A percentile compares a stretch with the other conserved stretches of the same genome.
These are phyloP conservation scores for Beta vulgaris DNA, from an alignment of 148 eudicot species.

Conservation along the genomic window DNA sequence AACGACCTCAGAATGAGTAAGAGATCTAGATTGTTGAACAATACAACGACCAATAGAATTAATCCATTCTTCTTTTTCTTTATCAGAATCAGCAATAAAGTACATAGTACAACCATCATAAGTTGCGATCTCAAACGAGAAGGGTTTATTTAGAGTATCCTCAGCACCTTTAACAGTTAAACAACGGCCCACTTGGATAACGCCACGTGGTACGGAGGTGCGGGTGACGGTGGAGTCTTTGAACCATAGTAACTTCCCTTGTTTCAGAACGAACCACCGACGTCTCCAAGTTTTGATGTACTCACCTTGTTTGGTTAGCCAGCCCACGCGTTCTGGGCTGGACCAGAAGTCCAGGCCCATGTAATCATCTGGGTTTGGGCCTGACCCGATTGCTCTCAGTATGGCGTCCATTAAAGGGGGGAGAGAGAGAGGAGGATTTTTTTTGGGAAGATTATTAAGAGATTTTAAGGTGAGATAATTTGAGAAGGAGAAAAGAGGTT, in stretches of 20 bases:
- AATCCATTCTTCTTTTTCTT: constrained; percentile 89
- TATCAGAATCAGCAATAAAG: constrained; percentile 80
- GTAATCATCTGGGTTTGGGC: constrained; percentile 20
- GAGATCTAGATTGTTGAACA: constrained; percentile 67
- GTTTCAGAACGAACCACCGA: constrained; percentile 85
- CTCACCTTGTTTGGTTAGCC: constrained; percentile 89
- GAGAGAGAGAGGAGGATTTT: neutral
- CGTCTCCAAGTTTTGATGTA: constrained; percentile 89
- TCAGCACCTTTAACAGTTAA: constrained; percentile 79
- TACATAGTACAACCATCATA: constrained; percentile 55
- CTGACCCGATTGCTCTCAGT: constrained; percentile 47
- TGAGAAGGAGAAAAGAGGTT: too few species aligned
- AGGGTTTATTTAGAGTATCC: constrained; percentile 53
- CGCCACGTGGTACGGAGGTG: constrained; percentile 67
- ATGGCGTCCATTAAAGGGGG: constrained; percentile 45
- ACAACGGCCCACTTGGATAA: constrained; percentile 57
- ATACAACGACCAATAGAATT: constrained; percentile 79
- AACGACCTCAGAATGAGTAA: constrained; percentile 55
- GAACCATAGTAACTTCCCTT: constrained; percentile 91
- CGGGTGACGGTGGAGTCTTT: constrained; percentile 58
- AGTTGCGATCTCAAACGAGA: constrained; percentile 61
- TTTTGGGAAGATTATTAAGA: neutral
- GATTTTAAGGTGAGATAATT: neutral
- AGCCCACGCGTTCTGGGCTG: constrained; percentile 65
- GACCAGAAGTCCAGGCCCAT: constrained; percentile 61